Percentiles rank a stretch among this genome's conserved stretches.
These are phyloP conservation scores for Hypsizygus marmoreus DNA, from an alignment of 768 basidiomycete species.

Conservation along the genomic window DNA sequence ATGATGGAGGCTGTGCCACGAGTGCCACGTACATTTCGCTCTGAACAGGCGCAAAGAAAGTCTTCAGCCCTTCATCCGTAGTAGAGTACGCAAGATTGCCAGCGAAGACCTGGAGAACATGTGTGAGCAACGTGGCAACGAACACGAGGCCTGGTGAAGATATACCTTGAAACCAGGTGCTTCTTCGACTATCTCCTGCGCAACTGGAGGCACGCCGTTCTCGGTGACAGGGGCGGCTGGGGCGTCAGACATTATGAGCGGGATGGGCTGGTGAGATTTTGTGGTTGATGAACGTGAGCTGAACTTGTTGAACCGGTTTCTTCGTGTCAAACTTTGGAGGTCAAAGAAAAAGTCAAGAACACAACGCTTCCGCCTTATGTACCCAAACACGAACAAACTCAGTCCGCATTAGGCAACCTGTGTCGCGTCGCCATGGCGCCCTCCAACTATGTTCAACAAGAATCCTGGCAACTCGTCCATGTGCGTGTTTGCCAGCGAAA, in stretches of 20 bases:
- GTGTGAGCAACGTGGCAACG: conserved; percentile 23
- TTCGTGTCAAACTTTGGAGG: conserved; percentile 84
- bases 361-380: conserved; percentile 38
- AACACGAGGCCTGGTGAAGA: conserved; percentile 22
- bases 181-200: conserved; percentile 74
- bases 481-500: neutral
- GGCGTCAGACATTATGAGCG: conserved; percentile 85
- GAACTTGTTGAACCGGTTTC: conserved; percentile 85
- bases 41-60: conserved; percentile 88
- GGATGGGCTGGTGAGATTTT: conserved; percentile 56
- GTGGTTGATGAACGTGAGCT: conserved; percentile 52
- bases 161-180: conserved; percentile 78
- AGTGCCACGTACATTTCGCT: conserved; percentile 78
- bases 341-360: conserved; percentile 46
- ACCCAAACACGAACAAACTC: conserved; percentile 38
- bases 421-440: conserved; percentile 48
- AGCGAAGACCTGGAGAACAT: conserved; percentile 73
- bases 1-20: conserved; percentile 45
- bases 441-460: conserved; percentile 4
- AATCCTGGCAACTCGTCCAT: too few relatives aligned
- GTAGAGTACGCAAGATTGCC: conserved; percentile 95
- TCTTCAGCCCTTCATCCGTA: conserved; percentile 92
- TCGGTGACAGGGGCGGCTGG: conserved; percentile 81
- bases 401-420: conserved; percentile 25
- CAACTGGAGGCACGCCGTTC: conserved; percentile 82